A percentile compares a stretch with the other conserved stretches of the same genome.
Conservation (phyloP, 2,329 filamentous ascomycete species). For the Arthrocladium fulminans region DNA sequence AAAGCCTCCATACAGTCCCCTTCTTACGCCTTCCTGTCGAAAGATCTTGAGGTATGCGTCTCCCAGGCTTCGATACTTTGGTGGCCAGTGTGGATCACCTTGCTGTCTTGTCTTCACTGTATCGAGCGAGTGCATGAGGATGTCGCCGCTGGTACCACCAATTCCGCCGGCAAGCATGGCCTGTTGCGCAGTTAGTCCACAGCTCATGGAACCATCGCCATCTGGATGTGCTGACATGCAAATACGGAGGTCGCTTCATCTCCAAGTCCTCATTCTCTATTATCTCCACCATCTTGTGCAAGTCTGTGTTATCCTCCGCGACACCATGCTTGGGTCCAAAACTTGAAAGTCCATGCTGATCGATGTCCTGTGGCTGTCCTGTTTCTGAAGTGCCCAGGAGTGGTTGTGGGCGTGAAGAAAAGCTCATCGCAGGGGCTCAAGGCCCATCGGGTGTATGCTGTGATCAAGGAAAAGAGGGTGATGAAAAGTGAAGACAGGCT, state of each 20-base stretch:
- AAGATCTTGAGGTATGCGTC: conserved; percentile 89
- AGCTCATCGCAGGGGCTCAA: conserved; percentile 44
- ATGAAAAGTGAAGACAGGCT: conserved; percentile 2
- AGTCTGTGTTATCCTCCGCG: conserved; percentile 18
- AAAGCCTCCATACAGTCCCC: conserved; percentile 89
- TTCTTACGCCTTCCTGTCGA: conserved; percentile 77
- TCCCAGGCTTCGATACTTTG: conserved; percentile 83
- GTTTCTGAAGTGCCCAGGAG: conserved; percentile 39
- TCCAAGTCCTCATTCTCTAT: conserved; percentile 20
- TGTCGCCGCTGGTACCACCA: conserved; percentile 86
- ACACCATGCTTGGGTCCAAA: conserved; percentile 21
- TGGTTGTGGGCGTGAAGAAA: conserved; percentile 46
- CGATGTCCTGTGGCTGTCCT: conserved; percentile 9
- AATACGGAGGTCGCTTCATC: conserved; percentile 48
- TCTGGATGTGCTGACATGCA: conserved; percentile 47
- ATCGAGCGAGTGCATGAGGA: conserved; percentile 98
- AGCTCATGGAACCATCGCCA: conserved; percentile 13
- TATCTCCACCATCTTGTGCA: conserved; percentile 20
- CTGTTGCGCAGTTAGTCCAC: conserved; percentile 37
- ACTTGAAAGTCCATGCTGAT: conserved; percentile 25
- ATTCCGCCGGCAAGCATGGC: conserved; percentile 92
- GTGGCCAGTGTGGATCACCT: conserved; percentile 84
- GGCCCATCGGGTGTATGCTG: conserved; percentile 14
- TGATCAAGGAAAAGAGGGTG: not conserved
- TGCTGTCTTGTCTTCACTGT: conserved; percentile 98